Base-by-base conservation (phyloP, 805 yeast species). In the Lachancea sp. region DNA sequence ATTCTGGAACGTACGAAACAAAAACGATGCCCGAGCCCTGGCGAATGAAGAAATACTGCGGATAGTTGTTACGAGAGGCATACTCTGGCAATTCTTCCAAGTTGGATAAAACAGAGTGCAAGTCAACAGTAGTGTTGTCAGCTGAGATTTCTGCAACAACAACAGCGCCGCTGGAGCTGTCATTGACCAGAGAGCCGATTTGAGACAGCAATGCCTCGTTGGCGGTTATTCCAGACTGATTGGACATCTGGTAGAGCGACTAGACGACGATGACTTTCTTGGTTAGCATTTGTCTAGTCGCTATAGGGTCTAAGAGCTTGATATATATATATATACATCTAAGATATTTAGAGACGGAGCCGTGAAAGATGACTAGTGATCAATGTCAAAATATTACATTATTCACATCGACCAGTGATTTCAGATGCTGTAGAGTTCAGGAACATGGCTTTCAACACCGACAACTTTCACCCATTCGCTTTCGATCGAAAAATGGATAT, bases 1-100 rank as follows among this genome's bases (percentile, higher is more conserved):
- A 64, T 61, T 91, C 97, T 0, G 99, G 97, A 43, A 91, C 90
- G 66, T 74, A 90, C 17, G 93, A 79, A 38, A 89, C 75, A 55
- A 91, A 89, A 2, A 71, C 13, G 48, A 45, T 10, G 41, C 47
- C 9, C 47, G 50, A 38, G 42, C 48, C 33, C 41, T 71, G 66
- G 36, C 70, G 69, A 32, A 78, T 60, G 16, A 80, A 59, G 17
- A 83, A 55, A 53, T 81, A 83, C 12, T 67, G 55, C 12, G 87
- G 78, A 19, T 67, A 71, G 2, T 58, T 52, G 19, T 66, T 70
- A 12, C 56, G 51, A 34, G 25, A n/a, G 17, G 41, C 32, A 33
- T 32, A 44, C 52, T 55, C 7, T 56, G 64, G 62, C 32, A 83
- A 68, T 29, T 70, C 74, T 34, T 60, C 55, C 16, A 77, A 64